Percentiles rank a stretch among this genome's conserved stretches.
Evolutionary conservation across 371 early-diverging fungal species (phyloP).

Genomic region (Syncephalastrum monosporum): DNA sequence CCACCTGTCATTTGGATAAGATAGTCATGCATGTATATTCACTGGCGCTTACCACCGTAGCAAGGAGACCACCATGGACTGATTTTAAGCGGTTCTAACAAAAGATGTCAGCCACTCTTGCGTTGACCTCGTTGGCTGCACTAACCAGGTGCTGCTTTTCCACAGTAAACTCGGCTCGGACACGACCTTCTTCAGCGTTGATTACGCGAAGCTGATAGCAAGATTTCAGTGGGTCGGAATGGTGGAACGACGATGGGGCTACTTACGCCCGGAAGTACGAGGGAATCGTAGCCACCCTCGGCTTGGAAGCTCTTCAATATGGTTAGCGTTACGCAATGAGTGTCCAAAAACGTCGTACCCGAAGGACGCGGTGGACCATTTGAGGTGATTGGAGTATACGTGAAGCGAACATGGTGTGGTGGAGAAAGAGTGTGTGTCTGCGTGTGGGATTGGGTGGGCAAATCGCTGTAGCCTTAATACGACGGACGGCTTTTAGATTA

Average conservation of each 20-base stretch:
- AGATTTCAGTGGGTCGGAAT: background rate
- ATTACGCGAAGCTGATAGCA: constrained; percentile 42
- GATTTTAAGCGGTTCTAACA: constrained; percentile 55
- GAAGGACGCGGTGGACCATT: background rate
- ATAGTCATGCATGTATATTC: background rate
- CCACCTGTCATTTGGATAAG: constrained; percentile 23
- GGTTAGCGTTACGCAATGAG: no score
- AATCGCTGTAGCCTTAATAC: no score
- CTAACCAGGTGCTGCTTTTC: constrained; percentile 55
- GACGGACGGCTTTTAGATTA: no score
- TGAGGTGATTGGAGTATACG: background rate
- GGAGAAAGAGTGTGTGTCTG: background rate
- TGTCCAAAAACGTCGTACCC: background rate
- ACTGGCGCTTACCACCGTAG: constrained; percentile 46
- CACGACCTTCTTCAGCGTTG: constrained; percentile 37
- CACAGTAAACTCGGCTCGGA: constrained; percentile 49
- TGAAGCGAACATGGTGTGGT: background rate
- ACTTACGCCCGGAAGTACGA: constrained; percentile 47
- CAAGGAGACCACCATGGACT: constrained; percentile 63
- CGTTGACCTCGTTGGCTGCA: background rate
- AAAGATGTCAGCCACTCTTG: background rate
- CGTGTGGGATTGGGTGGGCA: background rate
- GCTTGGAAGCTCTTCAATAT: constrained; percentile 32
- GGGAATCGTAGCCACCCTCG: constrained; percentile 41
- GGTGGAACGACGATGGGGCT: background rate